Evolutionary conservation across 805 yeast genomes (phyloP).

Genomic region (Geotrichum ghanense): DNA sequence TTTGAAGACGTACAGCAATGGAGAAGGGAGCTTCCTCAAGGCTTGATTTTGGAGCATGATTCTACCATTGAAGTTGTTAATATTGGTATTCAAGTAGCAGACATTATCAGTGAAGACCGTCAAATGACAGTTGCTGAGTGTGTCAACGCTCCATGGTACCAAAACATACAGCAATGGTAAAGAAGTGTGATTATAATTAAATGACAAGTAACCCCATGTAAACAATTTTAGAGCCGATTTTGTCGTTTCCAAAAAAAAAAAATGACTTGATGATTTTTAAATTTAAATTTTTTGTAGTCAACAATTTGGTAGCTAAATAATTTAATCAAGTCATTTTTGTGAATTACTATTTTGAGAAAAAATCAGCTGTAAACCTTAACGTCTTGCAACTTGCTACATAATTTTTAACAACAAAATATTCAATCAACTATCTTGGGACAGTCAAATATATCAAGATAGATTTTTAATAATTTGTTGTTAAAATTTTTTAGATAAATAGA

Average conservation of each 20-base stretch:
- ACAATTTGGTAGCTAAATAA: no score
- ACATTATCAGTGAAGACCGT: slow-evolving; percentile 38
- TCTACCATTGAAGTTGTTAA: slow-evolving; percentile 54
- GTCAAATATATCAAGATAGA: no score
- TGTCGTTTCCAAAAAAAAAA: neutral
- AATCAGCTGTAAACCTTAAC: no score
- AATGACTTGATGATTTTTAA: no score
- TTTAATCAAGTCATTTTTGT: no score
- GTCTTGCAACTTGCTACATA: no score
- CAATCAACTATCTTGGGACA: no score
- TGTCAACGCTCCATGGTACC: slow-evolving; percentile 40
- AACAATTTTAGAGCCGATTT: neutral
- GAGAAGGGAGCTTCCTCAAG: slow-evolving; percentile 31
- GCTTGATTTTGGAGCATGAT: slow-evolving; percentile 84
- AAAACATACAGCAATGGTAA: slow-evolving; percentile 9
- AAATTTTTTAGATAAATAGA: no score
- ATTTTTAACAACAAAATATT: no score
- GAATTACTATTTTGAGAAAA: no score
- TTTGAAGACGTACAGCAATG: slow-evolving; percentile 45
- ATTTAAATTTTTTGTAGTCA: no score
- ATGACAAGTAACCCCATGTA: neutral
- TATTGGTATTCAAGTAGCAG: slow-evolving; percentile 48
- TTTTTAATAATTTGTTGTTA: no score
- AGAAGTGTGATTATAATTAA: neutral
- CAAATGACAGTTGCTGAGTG: slow-evolving; percentile 76